Evolutionary conservation across 176 grass and related monocot species (phyloP).

Genomic region (Guadua angustifolia): DNA sequence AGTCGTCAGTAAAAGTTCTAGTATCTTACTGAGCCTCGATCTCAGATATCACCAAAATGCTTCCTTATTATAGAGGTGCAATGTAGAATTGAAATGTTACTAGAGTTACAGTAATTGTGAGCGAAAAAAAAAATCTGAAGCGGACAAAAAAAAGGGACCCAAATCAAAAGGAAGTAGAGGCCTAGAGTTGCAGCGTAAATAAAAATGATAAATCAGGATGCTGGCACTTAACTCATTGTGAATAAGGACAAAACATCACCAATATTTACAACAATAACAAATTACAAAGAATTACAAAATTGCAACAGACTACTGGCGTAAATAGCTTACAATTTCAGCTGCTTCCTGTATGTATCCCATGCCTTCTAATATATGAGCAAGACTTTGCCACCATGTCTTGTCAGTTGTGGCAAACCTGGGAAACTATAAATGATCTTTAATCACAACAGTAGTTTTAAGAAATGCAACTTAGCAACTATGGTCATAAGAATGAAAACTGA

Average conservation of each 20-base stretch:
- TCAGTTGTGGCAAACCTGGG: conserved; percentile 67
- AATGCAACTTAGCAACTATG: neutral
- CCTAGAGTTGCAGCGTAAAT: neutral
- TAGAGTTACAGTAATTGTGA: neutral
- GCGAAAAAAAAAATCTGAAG: neutral
- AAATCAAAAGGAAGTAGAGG: neutral
- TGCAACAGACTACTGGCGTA: conserved; percentile 27
- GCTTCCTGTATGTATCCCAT: conserved; percentile 76
- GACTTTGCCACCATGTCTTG: conserved; percentile 85
- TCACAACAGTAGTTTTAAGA: conserved; percentile 24
- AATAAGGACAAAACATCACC: neutral
- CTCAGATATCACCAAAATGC: neutral
- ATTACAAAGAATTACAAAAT: neutral
- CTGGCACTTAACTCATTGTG: neutral
- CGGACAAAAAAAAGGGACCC: neutral
- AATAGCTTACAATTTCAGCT: conserved; percentile 72
- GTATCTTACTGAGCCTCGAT: neutral
- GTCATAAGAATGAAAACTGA: neutral
- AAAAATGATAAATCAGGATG: neutral
- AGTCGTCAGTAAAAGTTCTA: neutral
- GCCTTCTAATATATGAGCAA: conserved; percentile 68
- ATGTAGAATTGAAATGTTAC: neutral
- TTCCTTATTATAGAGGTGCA: neutral
- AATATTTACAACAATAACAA: neutral
- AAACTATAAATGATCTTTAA: conserved; percentile 50